These are phyloP conservation scores for Candida bentonensis DNA, from an alignment of 805 yeast genomes.

Conservation along the genomic window DNA sequence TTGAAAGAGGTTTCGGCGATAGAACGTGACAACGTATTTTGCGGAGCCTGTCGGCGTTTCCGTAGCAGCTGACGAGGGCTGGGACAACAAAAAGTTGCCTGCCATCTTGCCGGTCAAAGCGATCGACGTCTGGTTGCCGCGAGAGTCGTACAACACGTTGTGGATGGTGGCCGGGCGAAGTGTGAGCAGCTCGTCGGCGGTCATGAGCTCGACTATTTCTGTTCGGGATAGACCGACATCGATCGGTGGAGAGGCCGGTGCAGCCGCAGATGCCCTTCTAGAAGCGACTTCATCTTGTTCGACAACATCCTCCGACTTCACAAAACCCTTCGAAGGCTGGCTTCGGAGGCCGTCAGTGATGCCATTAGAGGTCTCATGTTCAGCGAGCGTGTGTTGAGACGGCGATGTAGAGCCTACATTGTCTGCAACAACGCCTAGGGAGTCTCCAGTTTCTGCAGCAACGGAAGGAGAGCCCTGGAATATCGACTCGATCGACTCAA, in stretches of 20 bases:
- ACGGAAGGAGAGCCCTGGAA: neutral
- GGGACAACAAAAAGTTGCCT: constrained; percentile 14
- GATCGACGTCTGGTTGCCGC: constrained; percentile 11
- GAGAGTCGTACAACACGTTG: constrained; percentile 10
- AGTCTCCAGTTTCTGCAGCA: neutral
- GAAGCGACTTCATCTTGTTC: too few relatives aligned
- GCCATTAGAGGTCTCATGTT: neutral
- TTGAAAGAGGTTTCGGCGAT: constrained; percentile 16
- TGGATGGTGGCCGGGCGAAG: constrained; percentile 11
- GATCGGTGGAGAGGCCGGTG: neutral
- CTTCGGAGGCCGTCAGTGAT: too few relatives aligned
- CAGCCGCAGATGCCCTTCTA: neutral
- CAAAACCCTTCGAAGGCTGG: neutral
- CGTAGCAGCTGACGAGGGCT: constrained; percentile 4
- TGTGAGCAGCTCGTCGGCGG: constrained; percentile 5
- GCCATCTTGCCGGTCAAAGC: constrained; percentile 8
- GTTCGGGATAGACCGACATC: neutral
- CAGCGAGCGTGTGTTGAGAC: neutral
- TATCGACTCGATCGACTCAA: neutral
- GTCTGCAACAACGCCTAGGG: neutral
- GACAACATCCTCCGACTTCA: neutral
- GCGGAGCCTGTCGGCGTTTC: constrained; percentile 2
- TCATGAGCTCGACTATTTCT: neutral
- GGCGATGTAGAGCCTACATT: neutral
- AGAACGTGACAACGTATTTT: constrained; percentile 15